Conservation (phyloP, 192 early-diverging fungal species). For the Backusella liffmaniae region DNA sequence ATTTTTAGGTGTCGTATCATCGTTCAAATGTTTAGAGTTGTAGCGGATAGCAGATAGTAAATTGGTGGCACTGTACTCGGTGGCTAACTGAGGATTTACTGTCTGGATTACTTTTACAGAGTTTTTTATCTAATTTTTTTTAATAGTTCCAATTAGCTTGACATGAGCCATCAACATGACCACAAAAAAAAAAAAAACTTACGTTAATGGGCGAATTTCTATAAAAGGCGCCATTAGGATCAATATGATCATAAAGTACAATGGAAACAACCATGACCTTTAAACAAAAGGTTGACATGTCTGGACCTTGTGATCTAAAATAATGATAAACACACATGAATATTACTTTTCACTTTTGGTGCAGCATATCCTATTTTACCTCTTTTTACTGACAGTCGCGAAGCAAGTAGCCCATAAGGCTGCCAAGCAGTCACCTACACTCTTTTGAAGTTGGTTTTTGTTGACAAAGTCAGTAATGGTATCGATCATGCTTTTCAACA, state of each 20-base stretch:
- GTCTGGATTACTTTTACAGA: constrained; percentile 39
- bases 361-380: constrained; percentile 15
- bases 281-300: constrained; percentile 74
- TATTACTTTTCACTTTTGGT: not conserved
- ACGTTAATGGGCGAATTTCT: constrained; percentile 82
- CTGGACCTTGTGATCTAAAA: constrained; percentile 51
- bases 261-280: constrained; percentile 89
- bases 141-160: not conserved
- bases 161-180: no score
- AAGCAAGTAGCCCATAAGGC: constrained; percentile 78
- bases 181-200: constrained; percentile 27
- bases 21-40: constrained; percentile 79
- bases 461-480: constrained; percentile 68
- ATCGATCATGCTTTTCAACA: constrained; percentile 87
- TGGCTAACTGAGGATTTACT: constrained; percentile 28
- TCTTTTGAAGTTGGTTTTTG: constrained; percentile 40
- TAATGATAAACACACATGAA: not conserved
- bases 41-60: constrained; percentile 75
- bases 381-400: constrained; percentile 72
- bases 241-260: constrained; percentile 91
- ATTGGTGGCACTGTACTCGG: constrained; percentile 41
- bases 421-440: constrained; percentile 71
- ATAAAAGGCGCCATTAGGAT: constrained; percentile 71
- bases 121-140: constrained; percentile 34
- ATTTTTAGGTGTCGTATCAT: constrained; percentile 72